Evolutionary conservation across 2,329 filamentous ascomycete species (phyloP).

Genomic region (Dendryphion nanum): DNA sequence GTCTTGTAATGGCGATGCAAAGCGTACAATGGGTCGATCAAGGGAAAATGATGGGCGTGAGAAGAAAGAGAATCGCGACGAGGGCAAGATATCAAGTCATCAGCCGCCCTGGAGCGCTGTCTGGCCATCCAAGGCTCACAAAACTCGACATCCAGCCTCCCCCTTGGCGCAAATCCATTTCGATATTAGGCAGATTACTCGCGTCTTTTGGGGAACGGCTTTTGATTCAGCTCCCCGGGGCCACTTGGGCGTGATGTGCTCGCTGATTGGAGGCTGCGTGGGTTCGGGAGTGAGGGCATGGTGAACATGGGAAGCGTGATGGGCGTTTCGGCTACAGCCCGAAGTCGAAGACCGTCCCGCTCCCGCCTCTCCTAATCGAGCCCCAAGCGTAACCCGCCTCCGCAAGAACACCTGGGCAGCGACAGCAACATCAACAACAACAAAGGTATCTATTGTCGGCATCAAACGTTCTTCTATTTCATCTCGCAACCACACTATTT

Average conservation of each 20-base stretch:
- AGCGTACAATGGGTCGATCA: slow-evolving; percentile 4
- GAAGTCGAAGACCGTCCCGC: slow-evolving; percentile 2
- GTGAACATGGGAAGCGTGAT: slow-evolving; percentile 1
- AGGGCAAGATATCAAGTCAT: slow-evolving; percentile 6
- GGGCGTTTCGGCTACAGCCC: slow-evolving; percentile 8
- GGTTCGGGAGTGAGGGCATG: slow-evolving; percentile 18
- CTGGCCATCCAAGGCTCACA: slow-evolving; percentile 5
- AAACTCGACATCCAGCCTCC: slow-evolving; percentile 21
- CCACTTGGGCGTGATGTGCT: slow-evolving; percentile 18
- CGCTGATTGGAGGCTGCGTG: slow-evolving; percentile 29
- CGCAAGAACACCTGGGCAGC: neutral
- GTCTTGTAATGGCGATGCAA: slow-evolving; percentile 1
- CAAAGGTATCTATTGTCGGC: too few species aligned
- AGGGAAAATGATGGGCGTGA: slow-evolving; percentile 2
- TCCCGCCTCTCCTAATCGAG: neutral
- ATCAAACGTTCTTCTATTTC: too few species aligned
- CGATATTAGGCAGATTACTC: slow-evolving; percentile 37
- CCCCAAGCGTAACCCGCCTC: neutral
- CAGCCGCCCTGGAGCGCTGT: slow-evolving; percentile 3
- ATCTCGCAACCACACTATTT: too few species aligned
- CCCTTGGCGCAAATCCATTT: slow-evolving; percentile 26
- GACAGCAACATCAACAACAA: too few species aligned
- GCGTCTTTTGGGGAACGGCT: slow-evolving; percentile 11
- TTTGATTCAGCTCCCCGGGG: slow-evolving; percentile 20
- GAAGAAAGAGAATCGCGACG: slow-evolving; percentile 1